Percentiles rank a stretch among this genome's conserved stretches.
Evolutionary conservation across 2,329 filamentous ascomycete species (phyloP).

Genomic region (Monosporascus sp.): DNA sequence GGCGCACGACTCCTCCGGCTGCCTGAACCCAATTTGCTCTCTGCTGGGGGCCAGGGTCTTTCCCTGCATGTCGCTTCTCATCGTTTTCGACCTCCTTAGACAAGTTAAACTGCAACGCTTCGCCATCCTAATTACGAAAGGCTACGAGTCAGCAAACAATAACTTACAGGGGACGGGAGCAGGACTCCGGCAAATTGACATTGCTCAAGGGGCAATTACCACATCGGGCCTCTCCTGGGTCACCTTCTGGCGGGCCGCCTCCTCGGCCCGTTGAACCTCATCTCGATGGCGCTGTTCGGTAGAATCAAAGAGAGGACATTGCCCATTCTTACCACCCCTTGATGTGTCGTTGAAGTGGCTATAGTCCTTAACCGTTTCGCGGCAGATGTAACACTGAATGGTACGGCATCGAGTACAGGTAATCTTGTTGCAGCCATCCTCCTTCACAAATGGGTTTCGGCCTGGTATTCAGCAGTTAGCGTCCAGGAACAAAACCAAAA

Average conservation of each 20-base stretch:
- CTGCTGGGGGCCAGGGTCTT: neutral
- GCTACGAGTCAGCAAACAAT: neutral
- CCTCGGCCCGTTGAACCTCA: conserved; percentile 60
- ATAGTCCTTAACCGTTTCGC: conserved; percentile 56
- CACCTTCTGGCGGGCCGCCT: conserved; percentile 49
- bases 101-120: conserved; percentile 54
- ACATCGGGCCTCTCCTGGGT: conserved; percentile 56
- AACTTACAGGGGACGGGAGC: neutral
- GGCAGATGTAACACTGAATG: conserved; percentile 67
- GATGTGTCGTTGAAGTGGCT: conserved; percentile 59
- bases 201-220: conserved; percentile 18
- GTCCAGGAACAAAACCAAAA: neutral
- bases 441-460: conserved; percentile 73
- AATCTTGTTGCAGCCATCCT: conserved; percentile 80
- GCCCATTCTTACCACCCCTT: conserved; percentile 42
- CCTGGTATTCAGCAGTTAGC: conserved; percentile 31
- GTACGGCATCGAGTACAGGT: conserved; percentile 57
- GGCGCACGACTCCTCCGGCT: neutral
- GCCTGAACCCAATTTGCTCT: neutral
- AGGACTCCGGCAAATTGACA: neutral
- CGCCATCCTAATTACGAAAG: conserved; percentile 29
- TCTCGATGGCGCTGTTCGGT: conserved; percentile 53
- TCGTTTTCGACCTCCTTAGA: conserved; percentile 47
- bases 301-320: conserved; percentile 66
- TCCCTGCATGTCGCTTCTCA: conserved; percentile 26